Base-by-base conservation (phyloP, 306 rosid genomes). In the Parietaria judaica region DNA sequence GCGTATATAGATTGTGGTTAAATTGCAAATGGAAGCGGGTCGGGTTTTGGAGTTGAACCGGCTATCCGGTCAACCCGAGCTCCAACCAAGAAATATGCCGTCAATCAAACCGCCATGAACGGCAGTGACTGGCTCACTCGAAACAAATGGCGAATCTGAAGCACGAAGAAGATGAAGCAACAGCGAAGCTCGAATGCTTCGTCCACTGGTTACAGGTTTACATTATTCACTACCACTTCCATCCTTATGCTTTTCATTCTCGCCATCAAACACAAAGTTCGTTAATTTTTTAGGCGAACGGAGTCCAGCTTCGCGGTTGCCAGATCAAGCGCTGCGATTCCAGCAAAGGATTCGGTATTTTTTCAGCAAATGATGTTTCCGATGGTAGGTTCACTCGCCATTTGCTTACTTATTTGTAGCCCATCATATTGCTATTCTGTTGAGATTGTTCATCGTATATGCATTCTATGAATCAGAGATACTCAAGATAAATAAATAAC, bases 341-440 rank as follows among this genome's bases (percentile, higher is more conserved):
- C 63, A 84, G 64, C 66, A 88, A 81, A 84, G 96, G 99, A 58
- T 86, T 78, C 74, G 96, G 99, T 41, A 78, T 92, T 41, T 88
- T 88, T 62, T 68, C 74, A 4, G 72, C 81, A 6, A 71, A 77
- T 46, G 73, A 78, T 73, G 83, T 72, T 75, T 77, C 87, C 68
- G 88, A 88, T 35, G 99, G 94, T 92, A 84, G 76, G 47, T 64
- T 58, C 44, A 70, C 7, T 50, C 66, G 61, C 64, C 43, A 46
- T 11, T 45, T 49, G 58, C 8, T 23, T 47, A 36, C 46, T 39
- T 50, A 0, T 10, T 63, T 36, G 67, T 23, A 23, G 44, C 31
- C 71, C 51, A n/a, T 51, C 44, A 64, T 58, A 59, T 52, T 59
- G 45, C 15, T 4, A 46, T 17, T 54, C 10, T 65, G 34, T 3